phyloP scores from a whole-genome alignment of 116 monocot species.

The Papilionanthe hybrid region DNA sequence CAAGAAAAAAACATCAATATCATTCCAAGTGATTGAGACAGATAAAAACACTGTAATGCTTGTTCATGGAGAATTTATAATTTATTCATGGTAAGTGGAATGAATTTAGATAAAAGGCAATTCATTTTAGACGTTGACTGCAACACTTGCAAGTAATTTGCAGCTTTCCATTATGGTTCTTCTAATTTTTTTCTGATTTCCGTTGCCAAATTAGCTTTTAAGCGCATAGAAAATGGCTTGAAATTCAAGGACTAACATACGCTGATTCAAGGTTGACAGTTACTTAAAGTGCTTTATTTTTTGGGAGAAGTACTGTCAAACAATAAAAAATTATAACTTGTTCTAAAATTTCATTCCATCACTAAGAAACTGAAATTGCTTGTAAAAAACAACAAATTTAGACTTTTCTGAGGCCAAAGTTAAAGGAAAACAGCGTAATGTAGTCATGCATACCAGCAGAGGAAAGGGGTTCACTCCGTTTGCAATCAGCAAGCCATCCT shows the following conservation, averaged over 20 bases:
- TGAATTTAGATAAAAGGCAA: not conserved
- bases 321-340: not conserved
- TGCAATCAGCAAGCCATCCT: constrained; percentile 88
- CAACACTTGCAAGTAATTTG: not conserved
- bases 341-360: constrained; percentile 3
- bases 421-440: not conserved
- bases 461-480: constrained; percentile 66
- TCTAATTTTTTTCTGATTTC: not conserved
- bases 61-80: not conserved
- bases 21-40: not conserved
- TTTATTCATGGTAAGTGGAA: not conserved
- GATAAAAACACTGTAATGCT: not conserved
- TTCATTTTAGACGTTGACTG: not conserved
- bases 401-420: not conserved
- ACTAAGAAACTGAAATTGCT: not conserved
- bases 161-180: not conserved
- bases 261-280: not conserved
- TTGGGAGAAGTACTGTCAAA: not conserved
- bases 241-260: not conserved
- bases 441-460: constrained; percentile 52
- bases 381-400: not conserved
- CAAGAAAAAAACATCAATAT: not conserved
- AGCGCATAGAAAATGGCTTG: not conserved
- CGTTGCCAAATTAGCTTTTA: not conserved
- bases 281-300: not conserved